phyloP scores from a whole-genome alignment of 1,139 yeast species.

The Williopsis jadinii region DNA sequence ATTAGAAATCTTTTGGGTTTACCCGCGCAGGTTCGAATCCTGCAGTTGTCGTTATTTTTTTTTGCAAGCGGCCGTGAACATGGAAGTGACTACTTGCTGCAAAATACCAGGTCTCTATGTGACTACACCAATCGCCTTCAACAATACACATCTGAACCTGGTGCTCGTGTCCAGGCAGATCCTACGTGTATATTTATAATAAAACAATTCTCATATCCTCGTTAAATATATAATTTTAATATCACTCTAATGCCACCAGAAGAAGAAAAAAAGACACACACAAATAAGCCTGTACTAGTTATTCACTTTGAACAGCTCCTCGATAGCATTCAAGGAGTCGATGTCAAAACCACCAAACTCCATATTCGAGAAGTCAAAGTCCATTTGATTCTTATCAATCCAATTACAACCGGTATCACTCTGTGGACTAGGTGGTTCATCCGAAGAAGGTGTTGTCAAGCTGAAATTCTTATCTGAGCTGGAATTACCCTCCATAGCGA shows the following conservation, averaged over 20 bases:
- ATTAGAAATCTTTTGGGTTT: slow-evolving; percentile 45
- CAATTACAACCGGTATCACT: slow-evolving; percentile 49
- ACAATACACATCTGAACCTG: too few relatives aligned
- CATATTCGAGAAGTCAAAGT: slow-evolving; percentile 23
- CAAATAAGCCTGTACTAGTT: too few relatives aligned
- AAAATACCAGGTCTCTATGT: too few relatives aligned
- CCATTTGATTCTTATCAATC: slow-evolving; percentile 36
- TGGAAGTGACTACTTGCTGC: background rate
- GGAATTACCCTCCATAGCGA: background rate
- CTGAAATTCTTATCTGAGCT: background rate
- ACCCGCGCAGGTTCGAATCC: slow-evolving; percentile 45
- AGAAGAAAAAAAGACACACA: too few relatives aligned
- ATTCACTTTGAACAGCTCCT: slow-evolving; percentile 17
- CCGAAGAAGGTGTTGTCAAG: background rate
- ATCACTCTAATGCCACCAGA: too few relatives aligned
- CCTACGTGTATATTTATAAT: too few relatives aligned
- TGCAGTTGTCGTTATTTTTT: slow-evolving; percentile 35
- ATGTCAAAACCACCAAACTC: slow-evolving; percentile 20
- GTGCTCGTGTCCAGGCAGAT: too few relatives aligned
- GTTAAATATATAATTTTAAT: too few relatives aligned
- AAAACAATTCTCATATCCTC: too few relatives aligned
- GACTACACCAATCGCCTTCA: too few relatives aligned
- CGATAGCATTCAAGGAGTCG: slow-evolving; percentile 19
- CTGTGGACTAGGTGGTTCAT: slow-evolving; percentile 28
- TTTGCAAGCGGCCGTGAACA: background rate